phyloP scores from a whole-genome alignment of 306 rosid species.

The Carpinus viminea region DNA sequence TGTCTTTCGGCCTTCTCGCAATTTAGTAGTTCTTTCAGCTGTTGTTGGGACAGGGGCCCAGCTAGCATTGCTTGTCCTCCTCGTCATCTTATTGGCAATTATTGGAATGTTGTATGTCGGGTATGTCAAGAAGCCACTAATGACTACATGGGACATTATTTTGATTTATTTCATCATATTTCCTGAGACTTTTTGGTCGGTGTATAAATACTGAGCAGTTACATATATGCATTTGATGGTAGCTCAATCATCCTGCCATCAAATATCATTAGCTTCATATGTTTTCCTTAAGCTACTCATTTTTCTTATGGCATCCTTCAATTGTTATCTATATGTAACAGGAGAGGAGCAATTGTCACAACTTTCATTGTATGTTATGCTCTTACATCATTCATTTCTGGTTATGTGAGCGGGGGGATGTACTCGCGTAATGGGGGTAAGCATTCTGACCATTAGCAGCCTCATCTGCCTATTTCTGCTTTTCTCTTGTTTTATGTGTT shows the following conservation, averaged over 20 bases:
- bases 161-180: conserved; percentile 11
- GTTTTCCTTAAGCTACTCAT: conserved; percentile 8
- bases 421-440: conserved; percentile 96
- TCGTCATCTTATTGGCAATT: conserved; percentile 95
- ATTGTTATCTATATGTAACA: conserved; percentile 35
- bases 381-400: conserved; percentile 97
- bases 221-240: not conserved
- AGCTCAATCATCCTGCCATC: not conserved
- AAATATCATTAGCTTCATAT: not conserved
- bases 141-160: conserved; percentile 24
- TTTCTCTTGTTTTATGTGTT: conserved; percentile 5
- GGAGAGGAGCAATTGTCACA: conserved; percentile 99
- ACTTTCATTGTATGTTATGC: conserved; percentile 98
- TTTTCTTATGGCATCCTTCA: not conserved
- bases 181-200: not conserved
- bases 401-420: conserved; percentile 99
- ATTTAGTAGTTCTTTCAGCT: conserved; percentile 86
- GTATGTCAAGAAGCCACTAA: conserved; percentile 38
- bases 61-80: conserved; percentile 92
- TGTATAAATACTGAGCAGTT: conserved; percentile 6
- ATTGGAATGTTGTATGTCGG: conserved; percentile 97
- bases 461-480: not conserved
- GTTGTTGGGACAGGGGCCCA: conserved; percentile 99
- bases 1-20: conserved; percentile 91
- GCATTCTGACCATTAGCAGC: not conserved